Evolutionary conservation across 805 yeast species (phyloP).

Genomic region (Lipomyces yamadae): DNA sequence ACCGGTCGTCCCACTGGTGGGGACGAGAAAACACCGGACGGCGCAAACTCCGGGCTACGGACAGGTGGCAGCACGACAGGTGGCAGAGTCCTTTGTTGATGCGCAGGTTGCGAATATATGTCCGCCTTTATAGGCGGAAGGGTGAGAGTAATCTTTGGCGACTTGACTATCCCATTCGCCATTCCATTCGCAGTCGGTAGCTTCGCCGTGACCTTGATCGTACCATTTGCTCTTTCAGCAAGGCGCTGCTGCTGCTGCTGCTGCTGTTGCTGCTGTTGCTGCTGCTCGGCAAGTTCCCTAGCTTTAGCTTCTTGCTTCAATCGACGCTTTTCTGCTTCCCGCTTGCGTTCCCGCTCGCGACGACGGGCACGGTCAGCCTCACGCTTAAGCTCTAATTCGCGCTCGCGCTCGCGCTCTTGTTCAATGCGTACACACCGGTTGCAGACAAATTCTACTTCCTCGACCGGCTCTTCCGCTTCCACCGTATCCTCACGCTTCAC

Average conservation of each 20-base stretch:
- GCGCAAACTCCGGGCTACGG: not conserved
- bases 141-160: not conserved
- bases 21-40: not conserved
- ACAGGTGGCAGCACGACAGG: conserved; percentile 1
- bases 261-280: not conserved
- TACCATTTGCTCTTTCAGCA: conserved; percentile 4
- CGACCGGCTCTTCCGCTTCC: conserved; percentile 20
- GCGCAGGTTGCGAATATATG: not conserved
- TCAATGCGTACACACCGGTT: conserved; percentile 30
- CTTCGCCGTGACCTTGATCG: not conserved
- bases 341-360: conserved; percentile 34
- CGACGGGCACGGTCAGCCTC: conserved; percentile 29
- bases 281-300: conserved; percentile 1
- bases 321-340: conserved; percentile 26
- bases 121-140: not conserved
- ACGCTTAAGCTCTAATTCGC: conserved; percentile 27
- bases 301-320: conserved; percentile 15
- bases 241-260: not conserved
- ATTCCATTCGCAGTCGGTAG: not conserved
- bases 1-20: not conserved
- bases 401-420: conserved; percentile 22
- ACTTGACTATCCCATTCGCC: not conserved
- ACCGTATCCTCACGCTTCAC: conserved; percentile 11
- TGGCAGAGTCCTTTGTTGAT: not conserved
- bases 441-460: conserved; percentile 30